Evolutionary conservation across 768 basidiomycete genomes (phyloP).

Genomic region (Nevesoporus exiguus): DNA sequence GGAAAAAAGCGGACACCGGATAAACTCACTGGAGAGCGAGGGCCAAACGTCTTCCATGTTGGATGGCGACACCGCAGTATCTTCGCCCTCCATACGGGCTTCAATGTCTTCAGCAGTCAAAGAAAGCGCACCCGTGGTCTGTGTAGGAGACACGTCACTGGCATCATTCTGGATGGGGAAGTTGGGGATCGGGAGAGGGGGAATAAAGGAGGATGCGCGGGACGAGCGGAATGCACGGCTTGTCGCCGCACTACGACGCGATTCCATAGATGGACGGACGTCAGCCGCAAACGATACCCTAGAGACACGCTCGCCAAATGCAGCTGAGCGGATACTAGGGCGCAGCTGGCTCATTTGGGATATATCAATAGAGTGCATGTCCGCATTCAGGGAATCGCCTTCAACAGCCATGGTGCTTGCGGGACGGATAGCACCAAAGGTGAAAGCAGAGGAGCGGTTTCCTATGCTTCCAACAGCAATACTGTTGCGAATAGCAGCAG

Average conservation of each 20-base stretch:
- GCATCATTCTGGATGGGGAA: constrained; percentile 23
- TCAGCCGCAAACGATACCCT: constrained; percentile 72
- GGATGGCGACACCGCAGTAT: constrained; percentile 30
- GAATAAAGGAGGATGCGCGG: constrained; percentile 38
- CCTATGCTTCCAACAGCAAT: constrained; percentile 45
- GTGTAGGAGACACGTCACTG: constrained; percentile 41
- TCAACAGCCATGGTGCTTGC: constrained; percentile 42
- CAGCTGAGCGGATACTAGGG: constrained; percentile 51
- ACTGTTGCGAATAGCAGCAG: constrained; percentile 67
- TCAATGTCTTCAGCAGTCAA: constrained; percentile 62
- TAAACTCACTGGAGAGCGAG: constrained; percentile 57
- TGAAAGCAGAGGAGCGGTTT: constrained; percentile 47
- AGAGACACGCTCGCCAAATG: constrained; percentile 47
- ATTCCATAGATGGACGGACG: constrained; percentile 44
- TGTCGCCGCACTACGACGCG: constrained; percentile 39
- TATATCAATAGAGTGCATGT: constrained; percentile 39
- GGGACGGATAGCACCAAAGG: constrained; percentile 57
- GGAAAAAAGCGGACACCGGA: background rate
- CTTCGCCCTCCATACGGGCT: constrained; percentile 43
- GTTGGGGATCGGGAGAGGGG: constrained; percentile 36
- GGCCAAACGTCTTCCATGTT: constrained; percentile 62
- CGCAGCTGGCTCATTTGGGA: constrained; percentile 45
- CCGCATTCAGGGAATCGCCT: constrained; percentile 32
- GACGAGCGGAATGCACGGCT: constrained; percentile 46
- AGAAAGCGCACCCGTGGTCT: constrained; percentile 39